A percentile compares a stretch with the other conserved stretches of the same genome.
These are phyloP conservation scores for Colletotrichum spaethianum DNA, from an alignment of 2,329 filamentous ascomycete genomes.

Conservation along the genomic window DNA sequence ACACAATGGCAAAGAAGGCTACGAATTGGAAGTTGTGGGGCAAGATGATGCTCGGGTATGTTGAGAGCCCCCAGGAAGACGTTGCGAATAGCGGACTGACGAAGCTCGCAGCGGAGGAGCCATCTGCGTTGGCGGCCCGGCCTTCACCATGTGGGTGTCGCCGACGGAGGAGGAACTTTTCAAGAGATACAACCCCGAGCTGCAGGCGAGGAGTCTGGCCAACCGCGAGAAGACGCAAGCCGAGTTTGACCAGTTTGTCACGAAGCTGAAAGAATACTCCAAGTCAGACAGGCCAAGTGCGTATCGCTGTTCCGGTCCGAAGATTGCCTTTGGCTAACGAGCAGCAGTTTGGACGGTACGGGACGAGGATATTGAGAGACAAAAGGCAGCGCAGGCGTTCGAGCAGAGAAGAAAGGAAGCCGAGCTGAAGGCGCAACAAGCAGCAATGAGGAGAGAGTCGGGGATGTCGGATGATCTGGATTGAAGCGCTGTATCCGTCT, in stretches of 20 bases:
- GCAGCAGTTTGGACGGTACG: constrained; percentile 66
- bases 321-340: not conserved
- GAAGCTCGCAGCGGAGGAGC: constrained; percentile 71
- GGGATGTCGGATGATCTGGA: constrained; percentile 53
- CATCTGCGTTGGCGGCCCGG: constrained; percentile 87
- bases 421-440: constrained; percentile 60
- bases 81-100: constrained; percentile 25
- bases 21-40: constrained; percentile 71
- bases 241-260: constrained; percentile 92
- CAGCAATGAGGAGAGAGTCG: constrained; percentile 65
- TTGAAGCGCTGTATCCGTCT: not conserved
- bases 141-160: constrained; percentile 82
- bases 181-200: constrained; percentile 91
- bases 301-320: constrained; percentile 47
- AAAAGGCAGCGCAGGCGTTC: constrained; percentile 53
- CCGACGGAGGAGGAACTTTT: constrained; percentile 95
- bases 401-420: constrained; percentile 55
- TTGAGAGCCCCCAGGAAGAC: constrained; percentile 21
- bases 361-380: constrained; percentile 62
- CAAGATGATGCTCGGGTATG: constrained; percentile 82
- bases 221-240: constrained; percentile 81
- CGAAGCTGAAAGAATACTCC: constrained; percentile 86
- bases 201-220: constrained; percentile 91
- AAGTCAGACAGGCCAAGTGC: constrained; percentile 93
- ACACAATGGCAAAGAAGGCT: constrained; percentile 61